phyloP scores from a whole-genome alignment of 1,139 yeast genomes.

The Geotrichum klebahnii region DNA sequence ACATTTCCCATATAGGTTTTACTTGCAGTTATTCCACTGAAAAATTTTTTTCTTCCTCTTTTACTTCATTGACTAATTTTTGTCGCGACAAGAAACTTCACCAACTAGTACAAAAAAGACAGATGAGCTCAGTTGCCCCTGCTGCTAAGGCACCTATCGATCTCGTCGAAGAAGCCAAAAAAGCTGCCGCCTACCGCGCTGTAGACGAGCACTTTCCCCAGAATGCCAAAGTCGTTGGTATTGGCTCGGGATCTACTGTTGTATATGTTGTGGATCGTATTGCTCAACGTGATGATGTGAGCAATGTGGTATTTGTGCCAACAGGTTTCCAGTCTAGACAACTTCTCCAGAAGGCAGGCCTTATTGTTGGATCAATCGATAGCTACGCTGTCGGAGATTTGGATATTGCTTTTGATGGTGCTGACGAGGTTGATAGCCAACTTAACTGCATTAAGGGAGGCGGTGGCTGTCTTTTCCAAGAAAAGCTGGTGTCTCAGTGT shows the following conservation, averaged over 20 bases:
- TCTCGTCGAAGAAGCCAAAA: conserved; percentile 60
- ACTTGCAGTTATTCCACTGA: not conserved
- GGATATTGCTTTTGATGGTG: conserved; percentile 96
- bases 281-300: conserved; percentile 64
- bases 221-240: conserved; percentile 72
- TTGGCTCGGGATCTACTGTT: conserved; percentile 96
- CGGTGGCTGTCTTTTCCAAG: conserved; percentile 96
- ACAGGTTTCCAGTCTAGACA: conserved; percentile 95
- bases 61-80: too few relatives aligned
- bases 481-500: conserved; percentile 84
- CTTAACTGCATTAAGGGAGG: conserved; percentile 95
- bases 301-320: conserved; percentile 63
- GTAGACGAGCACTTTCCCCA: conserved; percentile 82
- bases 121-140: not conserved
- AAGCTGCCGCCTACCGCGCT: conserved; percentile 84
- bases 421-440: conserved; percentile 84
- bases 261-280: conserved; percentile 92
- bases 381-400: conserved; percentile 60
- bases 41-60: not conserved
- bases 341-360: conserved; percentile 75
- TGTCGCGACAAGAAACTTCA: not conserved
- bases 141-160: conserved; percentile 11
- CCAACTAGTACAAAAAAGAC: not conserved
- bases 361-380: conserved; percentile 75
- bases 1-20: not conserved